phyloP scores from a whole-genome alignment of 106 monocot genomes.

The Phalaenopsis aphrodite region DNA sequence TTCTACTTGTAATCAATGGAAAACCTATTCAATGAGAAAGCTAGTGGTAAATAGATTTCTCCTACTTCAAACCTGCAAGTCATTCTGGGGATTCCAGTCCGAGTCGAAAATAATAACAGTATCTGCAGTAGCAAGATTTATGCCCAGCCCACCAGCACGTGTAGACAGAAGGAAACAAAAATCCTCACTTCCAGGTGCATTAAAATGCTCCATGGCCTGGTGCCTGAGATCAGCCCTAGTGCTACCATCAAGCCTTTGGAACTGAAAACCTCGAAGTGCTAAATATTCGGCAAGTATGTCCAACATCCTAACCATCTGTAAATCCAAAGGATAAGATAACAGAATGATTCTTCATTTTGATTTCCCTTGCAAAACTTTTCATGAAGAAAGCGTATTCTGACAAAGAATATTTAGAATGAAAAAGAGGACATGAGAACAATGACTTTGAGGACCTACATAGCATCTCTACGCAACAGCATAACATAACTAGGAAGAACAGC shows the following conservation, averaged over 20 bases:
- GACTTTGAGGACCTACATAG: neutral
- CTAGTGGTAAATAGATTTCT: neutral
- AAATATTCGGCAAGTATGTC: slow-evolving; percentile 98
- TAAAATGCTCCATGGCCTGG: slow-evolving; percentile 99
- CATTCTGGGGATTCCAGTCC: slow-evolving; percentile 99
- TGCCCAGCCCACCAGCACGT: slow-evolving; percentile 96
- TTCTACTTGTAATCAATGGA: neutral
- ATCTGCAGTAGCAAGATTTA: slow-evolving; percentile 99
- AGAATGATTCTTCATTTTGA: neutral
- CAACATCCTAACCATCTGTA: slow-evolving; percentile 99
- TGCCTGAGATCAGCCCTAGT: slow-evolving; percentile 96
- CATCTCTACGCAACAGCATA: neutral
- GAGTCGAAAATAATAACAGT: slow-evolving; percentile 99
- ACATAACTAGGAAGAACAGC: neutral
- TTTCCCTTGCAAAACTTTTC: slow-evolving; percentile 3
- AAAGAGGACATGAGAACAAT: neutral
- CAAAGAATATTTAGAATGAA: neutral
- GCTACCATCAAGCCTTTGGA: slow-evolving; percentile 97
- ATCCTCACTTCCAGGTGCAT: slow-evolving; percentile 98
- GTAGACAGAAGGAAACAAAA: slow-evolving; percentile 99
- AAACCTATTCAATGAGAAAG: neutral
- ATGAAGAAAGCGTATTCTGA: neutral
- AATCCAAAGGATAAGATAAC: slow-evolving; percentile 5
- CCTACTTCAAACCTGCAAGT: slow-evolving; percentile 69
- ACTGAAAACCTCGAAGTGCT: slow-evolving; percentile 91